Evolutionary conservation across 2,329 filamentous ascomycete species (phyloP).

Genomic region (Pyrenophora tritici-repentis): DNA sequence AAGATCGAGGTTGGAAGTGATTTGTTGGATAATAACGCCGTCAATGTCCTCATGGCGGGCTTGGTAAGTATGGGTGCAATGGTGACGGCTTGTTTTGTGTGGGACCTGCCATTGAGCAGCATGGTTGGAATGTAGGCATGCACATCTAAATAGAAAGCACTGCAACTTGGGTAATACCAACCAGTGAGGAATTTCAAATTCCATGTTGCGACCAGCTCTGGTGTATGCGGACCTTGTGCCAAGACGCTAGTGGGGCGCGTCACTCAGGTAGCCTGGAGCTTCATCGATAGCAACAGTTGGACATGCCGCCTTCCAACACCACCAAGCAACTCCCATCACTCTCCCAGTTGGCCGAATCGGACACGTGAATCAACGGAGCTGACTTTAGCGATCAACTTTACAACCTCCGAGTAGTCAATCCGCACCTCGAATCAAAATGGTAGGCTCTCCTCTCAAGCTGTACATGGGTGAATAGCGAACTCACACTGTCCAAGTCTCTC

Average conservation of each 20-base stretch:
- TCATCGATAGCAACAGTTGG: constrained; percentile 12
- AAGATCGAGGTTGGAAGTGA: constrained; percentile 69
- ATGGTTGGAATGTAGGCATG: constrained; percentile 21
- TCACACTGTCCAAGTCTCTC: constrained; percentile 66
- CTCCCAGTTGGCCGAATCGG: not conserved
- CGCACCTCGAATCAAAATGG: constrained; percentile 16
- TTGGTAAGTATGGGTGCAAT: constrained; percentile 81
- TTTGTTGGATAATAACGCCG: constrained; percentile 90
- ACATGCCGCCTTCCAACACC: constrained; percentile 10
- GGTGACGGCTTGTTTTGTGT: constrained; percentile 47
- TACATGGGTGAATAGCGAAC: not conserved
- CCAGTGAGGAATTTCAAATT: too few species aligned
- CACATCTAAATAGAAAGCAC: not conserved
- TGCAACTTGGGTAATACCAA: too few species aligned
- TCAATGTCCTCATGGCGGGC: constrained; percentile 90
- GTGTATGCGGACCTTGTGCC: constrained; percentile 17
- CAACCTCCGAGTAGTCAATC: not conserved
- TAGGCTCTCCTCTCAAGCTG: constrained; percentile 12
- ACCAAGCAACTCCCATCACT: not conserved
- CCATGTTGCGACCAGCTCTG: not conserved
- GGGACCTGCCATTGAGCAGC: constrained; percentile 39
- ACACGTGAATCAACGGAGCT: not conserved
- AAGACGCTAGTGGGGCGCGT: constrained; percentile 42
- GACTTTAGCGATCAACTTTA: not conserved
- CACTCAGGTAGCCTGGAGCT: constrained; percentile 29